Evolutionary conservation across 805 yeast genomes (phyloP).

Genomic region (Saturnispora diversa): DNA sequence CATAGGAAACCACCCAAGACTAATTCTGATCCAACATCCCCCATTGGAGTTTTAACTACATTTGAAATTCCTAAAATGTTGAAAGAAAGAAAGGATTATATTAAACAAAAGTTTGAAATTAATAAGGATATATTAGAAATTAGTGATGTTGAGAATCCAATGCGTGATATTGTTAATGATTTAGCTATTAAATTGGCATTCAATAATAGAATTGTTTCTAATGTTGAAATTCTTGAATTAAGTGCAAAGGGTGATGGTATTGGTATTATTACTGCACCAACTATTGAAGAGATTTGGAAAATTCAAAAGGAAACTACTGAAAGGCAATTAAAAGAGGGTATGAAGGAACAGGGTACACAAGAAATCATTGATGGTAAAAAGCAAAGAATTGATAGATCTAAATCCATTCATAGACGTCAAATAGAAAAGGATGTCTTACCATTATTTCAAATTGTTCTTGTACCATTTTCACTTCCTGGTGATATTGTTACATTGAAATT

Average conservation of each 20-base stretch:
- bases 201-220: conserved; percentile 46
- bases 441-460: conserved; percentile 51
- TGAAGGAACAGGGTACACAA: conserved; percentile 2
- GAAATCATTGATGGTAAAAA: conserved; percentile 9
- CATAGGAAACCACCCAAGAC: conserved; percentile 39
- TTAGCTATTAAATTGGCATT: conserved; percentile 37
- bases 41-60: conserved; percentile 63
- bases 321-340: conserved; percentile 10
- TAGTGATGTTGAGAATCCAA: conserved; percentile 54
- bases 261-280: conserved; percentile 60
- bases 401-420: conserved; percentile 11
- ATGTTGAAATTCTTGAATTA: conserved; percentile 50
- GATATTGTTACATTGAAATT: conserved; percentile 65
- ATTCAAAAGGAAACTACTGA: conserved; percentile 12
- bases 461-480: conserved; percentile 87
- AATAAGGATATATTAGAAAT: conserved; percentile 26
- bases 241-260: conserved; percentile 86
- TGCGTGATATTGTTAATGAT: conserved; percentile 57
- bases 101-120: conserved; percentile 9
- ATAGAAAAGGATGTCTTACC: conserved; percentile 13
- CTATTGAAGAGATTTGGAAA: conserved; percentile 21
- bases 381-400: conserved; percentile 8
- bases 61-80: conserved; percentile 61
- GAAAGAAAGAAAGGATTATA: conserved; percentile 25
- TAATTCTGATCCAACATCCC: conserved; percentile 58